Conservation (phyloP, 139 green algal genomes). For the Chlamydomonas sp. region DNA sequence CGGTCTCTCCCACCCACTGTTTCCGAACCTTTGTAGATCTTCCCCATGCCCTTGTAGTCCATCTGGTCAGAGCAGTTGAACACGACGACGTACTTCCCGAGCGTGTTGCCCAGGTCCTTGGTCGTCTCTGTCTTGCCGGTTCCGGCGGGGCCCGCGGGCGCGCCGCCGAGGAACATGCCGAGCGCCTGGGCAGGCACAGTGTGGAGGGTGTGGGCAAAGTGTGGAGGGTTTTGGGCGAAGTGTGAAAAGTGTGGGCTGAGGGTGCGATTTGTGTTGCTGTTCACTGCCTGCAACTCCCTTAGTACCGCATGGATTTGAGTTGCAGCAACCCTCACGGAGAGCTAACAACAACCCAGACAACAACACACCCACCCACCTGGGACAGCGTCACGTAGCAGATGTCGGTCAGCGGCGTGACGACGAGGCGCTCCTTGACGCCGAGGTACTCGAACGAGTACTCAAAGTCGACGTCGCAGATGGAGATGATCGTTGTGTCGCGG, state of each 20-base stretch:
- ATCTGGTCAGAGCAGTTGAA: slow-evolving; percentile 98
- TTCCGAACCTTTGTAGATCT: slow-evolving; percentile 97
- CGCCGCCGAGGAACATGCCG: slow-evolving; percentile 92
- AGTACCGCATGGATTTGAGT: no score
- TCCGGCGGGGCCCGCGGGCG: slow-evolving; percentile 84
- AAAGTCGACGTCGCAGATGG: slow-evolving; percentile 95
- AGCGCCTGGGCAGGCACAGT: no score
- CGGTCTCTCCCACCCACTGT: no score
- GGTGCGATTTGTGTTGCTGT: not conserved
- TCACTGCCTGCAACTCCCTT: no score
- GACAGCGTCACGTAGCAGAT: slow-evolving; percentile 95
- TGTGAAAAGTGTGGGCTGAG: not conserved
- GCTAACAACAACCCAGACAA: no score
- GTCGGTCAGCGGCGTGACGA: slow-evolving; percentile 93
- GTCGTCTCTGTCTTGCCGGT: slow-evolving; percentile 97
- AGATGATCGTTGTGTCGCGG: slow-evolving; percentile 85
- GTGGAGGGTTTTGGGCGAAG: not conserved
- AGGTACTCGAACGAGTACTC: slow-evolving; percentile 95
- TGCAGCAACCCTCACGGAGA: no score
- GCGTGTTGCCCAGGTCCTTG: slow-evolving; percentile 89
- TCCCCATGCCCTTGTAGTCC: slow-evolving; percentile 93
- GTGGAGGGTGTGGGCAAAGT: no score
- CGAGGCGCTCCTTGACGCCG: slow-evolving; percentile 90
- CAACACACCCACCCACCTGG: no score
- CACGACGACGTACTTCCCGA: slow-evolving; percentile 96